A percentile compares a stretch with the other conserved stretches of the same genome.
These are phyloP conservation scores for Endothia cerciana DNA, from an alignment of 2,329 filamentous ascomycete genomes.

Conservation along the genomic window DNA sequence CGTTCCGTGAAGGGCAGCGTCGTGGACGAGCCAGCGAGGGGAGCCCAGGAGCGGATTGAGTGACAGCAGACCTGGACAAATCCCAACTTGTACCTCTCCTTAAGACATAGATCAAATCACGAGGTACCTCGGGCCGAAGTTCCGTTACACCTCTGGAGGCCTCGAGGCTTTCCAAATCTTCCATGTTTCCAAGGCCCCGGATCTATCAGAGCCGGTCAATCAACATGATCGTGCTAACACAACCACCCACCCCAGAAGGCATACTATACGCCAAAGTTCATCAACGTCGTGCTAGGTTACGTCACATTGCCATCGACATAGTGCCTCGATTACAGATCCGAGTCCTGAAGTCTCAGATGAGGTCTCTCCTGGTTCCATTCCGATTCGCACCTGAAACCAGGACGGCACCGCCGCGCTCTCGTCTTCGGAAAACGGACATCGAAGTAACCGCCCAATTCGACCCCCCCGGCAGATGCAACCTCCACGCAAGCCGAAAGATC, in stretches of 20 bases:
- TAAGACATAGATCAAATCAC: not conserved
- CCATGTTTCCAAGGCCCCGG: too few species aligned
- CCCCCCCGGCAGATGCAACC: conserved; percentile 59
- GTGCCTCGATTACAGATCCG: conserved; percentile 59
- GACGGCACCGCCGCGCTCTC: conserved; percentile 57
- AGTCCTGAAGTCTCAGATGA: too few species aligned
- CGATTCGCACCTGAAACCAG: conserved; percentile 61
- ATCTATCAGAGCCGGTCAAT: conserved; percentile 47
- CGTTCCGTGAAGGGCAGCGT: not conserved
- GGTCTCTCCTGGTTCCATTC: conserved; percentile 58
- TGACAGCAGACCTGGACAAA: not conserved
- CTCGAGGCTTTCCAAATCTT: not conserved
- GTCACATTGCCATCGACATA: conserved; percentile 54
- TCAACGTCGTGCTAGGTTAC: conserved; percentile 63
- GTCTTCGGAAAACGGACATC: too few species aligned
- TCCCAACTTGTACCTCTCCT: not conserved
- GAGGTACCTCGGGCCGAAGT: not conserved
- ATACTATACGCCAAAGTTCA: conserved; percentile 64
- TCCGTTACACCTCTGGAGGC: not conserved
- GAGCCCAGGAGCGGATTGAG: not conserved
- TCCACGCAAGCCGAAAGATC: conserved; percentile 63
- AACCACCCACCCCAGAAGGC: conserved; percentile 55
- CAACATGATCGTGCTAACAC: conserved; percentile 60
- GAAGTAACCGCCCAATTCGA: conserved; percentile 67
- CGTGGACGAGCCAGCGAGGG: not conserved